Evolutionary conservation across 2,329 filamentous ascomycete species (phyloP).

Genomic region (Fusarium drepaniforme): DNA sequence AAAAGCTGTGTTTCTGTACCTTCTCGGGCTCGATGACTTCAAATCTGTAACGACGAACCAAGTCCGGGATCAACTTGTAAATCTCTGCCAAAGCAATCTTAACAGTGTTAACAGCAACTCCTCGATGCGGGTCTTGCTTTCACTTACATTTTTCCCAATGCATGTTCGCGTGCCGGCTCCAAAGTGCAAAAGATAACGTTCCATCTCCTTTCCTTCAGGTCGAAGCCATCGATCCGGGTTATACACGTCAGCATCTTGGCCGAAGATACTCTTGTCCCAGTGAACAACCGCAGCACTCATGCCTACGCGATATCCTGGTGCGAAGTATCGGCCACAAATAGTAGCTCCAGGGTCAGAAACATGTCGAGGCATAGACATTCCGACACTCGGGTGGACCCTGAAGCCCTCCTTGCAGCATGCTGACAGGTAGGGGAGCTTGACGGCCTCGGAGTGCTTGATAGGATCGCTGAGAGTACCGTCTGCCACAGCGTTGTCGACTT

Average conservation of each 20-base stretch:
- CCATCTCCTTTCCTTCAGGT: background rate
- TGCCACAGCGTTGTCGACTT: background rate
- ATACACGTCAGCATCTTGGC: background rate
- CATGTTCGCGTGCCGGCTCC: background rate
- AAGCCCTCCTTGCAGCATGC: background rate
- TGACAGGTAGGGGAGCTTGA: background rate
- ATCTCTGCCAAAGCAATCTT: background rate
- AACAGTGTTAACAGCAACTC: background rate
- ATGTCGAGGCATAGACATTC: background rate
- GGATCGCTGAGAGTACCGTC: background rate
- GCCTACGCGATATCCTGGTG: background rate
- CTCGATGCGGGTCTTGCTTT: background rate
- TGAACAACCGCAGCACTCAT: background rate
- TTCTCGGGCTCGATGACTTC: background rate
- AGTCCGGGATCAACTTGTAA: background rate
- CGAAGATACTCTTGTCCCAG: background rate
- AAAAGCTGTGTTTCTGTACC: background rate
- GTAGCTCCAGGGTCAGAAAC: background rate
- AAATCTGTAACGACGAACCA: background rate
- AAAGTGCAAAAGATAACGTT: background rate
- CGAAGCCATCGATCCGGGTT: background rate
- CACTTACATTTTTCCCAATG: background rate
- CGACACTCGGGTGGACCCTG: background rate
- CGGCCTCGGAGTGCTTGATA: background rate
- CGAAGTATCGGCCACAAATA: background rate